A percentile compares a stretch with the other conserved stretches of the same genome.
phyloP scores from a whole-genome alignment of 768 basidiomycete genomes.

The Xerocomus potaroensis region DNA sequence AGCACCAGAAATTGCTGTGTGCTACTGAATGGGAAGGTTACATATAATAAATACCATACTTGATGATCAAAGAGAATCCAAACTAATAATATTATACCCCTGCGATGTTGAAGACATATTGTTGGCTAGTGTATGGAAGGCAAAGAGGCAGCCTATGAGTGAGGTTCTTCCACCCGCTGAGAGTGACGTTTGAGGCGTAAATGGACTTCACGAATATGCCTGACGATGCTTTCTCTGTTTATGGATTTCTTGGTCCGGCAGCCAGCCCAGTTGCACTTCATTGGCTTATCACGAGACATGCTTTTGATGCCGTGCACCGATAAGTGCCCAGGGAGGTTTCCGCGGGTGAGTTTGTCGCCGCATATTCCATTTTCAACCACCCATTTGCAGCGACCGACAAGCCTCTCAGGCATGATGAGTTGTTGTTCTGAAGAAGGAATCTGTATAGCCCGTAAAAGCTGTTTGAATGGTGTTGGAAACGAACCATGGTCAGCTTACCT shows the following conservation, averaged over 20 bases:
- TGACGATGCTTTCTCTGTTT: constrained; percentile 20
- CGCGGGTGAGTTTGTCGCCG: neutral
- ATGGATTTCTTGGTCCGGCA: constrained; percentile 5
- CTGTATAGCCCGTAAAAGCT: neutral
- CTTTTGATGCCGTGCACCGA: constrained; percentile 13
- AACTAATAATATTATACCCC: too few relatives aligned
- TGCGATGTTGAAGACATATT: too few relatives aligned
- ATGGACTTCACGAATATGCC: constrained; percentile 19
- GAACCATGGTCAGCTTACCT: neutral
- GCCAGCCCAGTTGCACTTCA: constrained; percentile 10
- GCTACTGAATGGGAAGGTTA: neutral
- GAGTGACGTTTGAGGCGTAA: constrained; percentile 4
- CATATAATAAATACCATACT: neutral
- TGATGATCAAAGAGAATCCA: neutral
- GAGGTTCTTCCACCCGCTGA: neutral
- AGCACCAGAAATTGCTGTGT: neutral
- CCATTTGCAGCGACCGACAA: constrained; percentile 6
- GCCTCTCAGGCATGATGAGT: too few relatives aligned
- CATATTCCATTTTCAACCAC: constrained; percentile 1
- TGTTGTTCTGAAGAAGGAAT: neutral
- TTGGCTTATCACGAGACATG: neutral
- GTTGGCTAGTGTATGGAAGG: too few relatives aligned
- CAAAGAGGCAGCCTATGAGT: neutral
- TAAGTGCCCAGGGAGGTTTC: constrained; percentile 11
- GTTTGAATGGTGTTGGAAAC: neutral